These are phyloP conservation scores for Podaxis sp. DNA, from an alignment of 768 basidiomycete genomes.

Conservation along the genomic window DNA sequence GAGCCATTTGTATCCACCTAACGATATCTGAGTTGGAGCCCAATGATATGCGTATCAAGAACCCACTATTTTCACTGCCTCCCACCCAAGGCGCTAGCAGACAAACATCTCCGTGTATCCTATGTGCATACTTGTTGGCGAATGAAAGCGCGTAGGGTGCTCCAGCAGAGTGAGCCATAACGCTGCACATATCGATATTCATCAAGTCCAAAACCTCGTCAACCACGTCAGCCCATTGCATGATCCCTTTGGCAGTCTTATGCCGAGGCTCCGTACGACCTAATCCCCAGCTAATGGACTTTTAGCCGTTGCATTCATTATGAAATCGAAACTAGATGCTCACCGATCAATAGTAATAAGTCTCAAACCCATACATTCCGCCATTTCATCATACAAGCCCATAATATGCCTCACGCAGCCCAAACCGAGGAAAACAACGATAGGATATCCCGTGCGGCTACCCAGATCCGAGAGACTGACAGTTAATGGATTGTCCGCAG, in stretches of 20 bases:
- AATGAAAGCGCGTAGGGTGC: constrained; percentile 92
- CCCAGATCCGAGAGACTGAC: constrained; percentile 96
- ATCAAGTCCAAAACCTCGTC: constrained; percentile 87
- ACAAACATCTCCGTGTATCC: constrained; percentile 82
- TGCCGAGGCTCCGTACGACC: constrained; percentile 78
- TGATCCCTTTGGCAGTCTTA: constrained; percentile 72
- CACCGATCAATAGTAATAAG: constrained; percentile 94
- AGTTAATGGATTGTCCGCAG: constrained; percentile 67
- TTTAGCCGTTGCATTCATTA: constrained; percentile 15
- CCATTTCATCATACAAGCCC: constrained; percentile 96
- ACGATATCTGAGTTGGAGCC: constrained; percentile 13
- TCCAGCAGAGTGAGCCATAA: constrained; percentile 96
- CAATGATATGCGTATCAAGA: constrained; percentile 3
- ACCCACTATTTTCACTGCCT: constrained; percentile 83
- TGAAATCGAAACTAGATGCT: constrained; percentile 19
- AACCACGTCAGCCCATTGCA: constrained; percentile 89
- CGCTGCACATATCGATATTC: constrained; percentile 73
- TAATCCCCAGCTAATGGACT: constrained; percentile 75
- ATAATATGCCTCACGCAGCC: constrained; percentile 95
- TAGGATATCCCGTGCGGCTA: constrained; percentile 77
- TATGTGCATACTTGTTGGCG: constrained; percentile 69
- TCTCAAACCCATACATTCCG: constrained; percentile 78
- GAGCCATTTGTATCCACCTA: constrained; percentile 92
- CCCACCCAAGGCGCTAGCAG: constrained; percentile 96
- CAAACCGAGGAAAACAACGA: constrained; percentile 89